Evolutionary conservation across 2,329 filamentous ascomycete genomes (phyloP), one percentile per base, ranked within the genome.

Genomic region (Ophiosphaerella narmari): DNA sequence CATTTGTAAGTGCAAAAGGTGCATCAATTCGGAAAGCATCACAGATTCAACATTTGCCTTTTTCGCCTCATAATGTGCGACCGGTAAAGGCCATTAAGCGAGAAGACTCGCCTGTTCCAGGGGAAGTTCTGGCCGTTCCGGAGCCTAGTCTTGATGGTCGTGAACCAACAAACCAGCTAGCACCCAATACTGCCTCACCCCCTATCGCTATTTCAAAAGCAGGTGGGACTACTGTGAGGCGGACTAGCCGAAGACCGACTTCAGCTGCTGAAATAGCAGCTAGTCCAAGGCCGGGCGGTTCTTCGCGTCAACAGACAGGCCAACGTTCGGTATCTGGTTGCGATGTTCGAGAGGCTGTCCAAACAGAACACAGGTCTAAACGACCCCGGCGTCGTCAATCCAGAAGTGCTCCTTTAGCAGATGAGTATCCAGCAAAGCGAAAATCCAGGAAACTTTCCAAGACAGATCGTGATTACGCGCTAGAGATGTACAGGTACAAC

Each of bases 321-420:
- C 41, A 36, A 55, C 43, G 54, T 63, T 5, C 57, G 37, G 43
- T 51, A 26, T 38, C 52, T 66, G 29, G 55, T 65, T 43, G 48
- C 46, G 23, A 49, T 59, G 42, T 67, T 65, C 62, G 61, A 68
- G 55, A 40, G 39, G 16, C 48, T 57, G 26, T 59, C 48, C 44
- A 54, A 18, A 43, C 46, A 33, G 41, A 53, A 46, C 23, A 35
- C 24, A 14, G 32, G 9, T 16, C 16, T 12, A 39, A 37, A n/a
- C 48, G 37, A 50, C 35, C 41, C 7, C 33, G 44, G 33, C 50
- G 50, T 9, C 52, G 54, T 38, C 42, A 41, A 18, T 59, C 55
- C 48, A 39, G 41, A 43, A 52, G 50, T 49, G 45, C 51, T 36
- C 45, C 55, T 48, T 16, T 58, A 51, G 48, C 36, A 24, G 36